phyloP scores from a whole-genome alignment of 352 stramenopile genomes.

The Globisporangium megalacanthum region DNA sequence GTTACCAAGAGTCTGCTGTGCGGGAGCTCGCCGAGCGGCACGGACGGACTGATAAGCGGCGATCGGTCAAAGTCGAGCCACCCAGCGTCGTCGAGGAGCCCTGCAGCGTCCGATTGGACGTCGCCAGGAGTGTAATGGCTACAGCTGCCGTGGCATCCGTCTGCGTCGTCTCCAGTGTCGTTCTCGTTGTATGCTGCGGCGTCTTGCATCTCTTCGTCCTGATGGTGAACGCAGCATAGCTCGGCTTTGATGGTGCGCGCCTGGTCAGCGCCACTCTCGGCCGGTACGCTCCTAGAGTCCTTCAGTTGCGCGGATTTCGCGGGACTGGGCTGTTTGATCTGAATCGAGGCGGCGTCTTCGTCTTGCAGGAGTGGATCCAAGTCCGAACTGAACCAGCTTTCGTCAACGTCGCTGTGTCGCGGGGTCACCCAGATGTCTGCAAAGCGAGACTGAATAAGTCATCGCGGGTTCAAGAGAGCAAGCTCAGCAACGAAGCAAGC shows the following conservation, averaged over 20 bases:
- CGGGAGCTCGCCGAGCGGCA: slow-evolving; percentile 10
- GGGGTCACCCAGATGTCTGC: slow-evolving; percentile 18
- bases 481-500: no score
- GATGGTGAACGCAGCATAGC: slow-evolving; percentile 8
- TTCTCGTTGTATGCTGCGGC: slow-evolving; percentile 13
- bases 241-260: slow-evolving; percentile 1
- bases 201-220: slow-evolving; percentile 7
- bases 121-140: neutral
- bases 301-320: neutral
- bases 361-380: slow-evolving; percentile 5
- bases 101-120: slow-evolving; percentile 1
- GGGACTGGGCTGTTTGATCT: slow-evolving; percentile 1
- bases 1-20: neutral
- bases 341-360: neutral
- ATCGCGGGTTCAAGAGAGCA: neutral
- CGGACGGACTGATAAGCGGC: slow-evolving; percentile 16
- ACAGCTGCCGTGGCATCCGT: slow-evolving; percentile 11
- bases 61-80: slow-evolving; percentile 27
- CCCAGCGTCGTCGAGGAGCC: slow-evolving; percentile 18
- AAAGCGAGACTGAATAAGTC: neutral
- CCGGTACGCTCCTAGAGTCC: neutral
- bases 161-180: slow-evolving; percentile 12
- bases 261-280: neutral
- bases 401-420: slow-evolving; percentile 7
- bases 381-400: slow-evolving; percentile 6